phyloP scores from a whole-genome alignment of 208 protist genomes.

The Leishmania arabica region DNA sequence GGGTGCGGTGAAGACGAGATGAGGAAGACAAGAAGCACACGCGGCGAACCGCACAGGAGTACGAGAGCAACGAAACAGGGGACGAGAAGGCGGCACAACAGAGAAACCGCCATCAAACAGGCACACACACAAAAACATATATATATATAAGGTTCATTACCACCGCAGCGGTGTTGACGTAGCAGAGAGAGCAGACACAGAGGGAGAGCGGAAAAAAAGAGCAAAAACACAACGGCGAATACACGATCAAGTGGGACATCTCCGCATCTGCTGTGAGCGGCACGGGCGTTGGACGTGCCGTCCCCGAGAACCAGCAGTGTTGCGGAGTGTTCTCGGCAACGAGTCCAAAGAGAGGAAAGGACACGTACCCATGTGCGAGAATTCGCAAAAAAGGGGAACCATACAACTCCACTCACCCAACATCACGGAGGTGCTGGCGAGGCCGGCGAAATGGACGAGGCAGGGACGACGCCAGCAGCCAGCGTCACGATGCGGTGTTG shows the following conservation, averaged over 20 bases:
- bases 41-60: neutral
- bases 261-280: too few species aligned
- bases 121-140: neutral
- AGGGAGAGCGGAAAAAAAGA: neutral
- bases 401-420: neutral
- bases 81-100: neutral
- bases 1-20: neutral
- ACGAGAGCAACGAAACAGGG: neutral
- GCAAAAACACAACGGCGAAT: too few species aligned
- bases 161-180: neutral
- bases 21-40: neutral
- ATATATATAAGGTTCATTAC: neutral
- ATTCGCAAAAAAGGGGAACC: neutral
- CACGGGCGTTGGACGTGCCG: neutral
- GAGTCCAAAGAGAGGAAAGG: neutral
- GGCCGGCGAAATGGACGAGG: too few species aligned
- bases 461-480: neutral
- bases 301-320: neutral
- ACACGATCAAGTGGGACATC: neutral
- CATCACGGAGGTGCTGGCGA: neutral
- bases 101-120: neutral
- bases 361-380: neutral
- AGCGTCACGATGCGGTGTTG: slow-evolving; percentile 6
- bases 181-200: neutral
- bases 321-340: neutral